Evolutionary conservation across 257 asterid genomes (phyloP).

Genomic region (Prunella vulgaris): DNA sequence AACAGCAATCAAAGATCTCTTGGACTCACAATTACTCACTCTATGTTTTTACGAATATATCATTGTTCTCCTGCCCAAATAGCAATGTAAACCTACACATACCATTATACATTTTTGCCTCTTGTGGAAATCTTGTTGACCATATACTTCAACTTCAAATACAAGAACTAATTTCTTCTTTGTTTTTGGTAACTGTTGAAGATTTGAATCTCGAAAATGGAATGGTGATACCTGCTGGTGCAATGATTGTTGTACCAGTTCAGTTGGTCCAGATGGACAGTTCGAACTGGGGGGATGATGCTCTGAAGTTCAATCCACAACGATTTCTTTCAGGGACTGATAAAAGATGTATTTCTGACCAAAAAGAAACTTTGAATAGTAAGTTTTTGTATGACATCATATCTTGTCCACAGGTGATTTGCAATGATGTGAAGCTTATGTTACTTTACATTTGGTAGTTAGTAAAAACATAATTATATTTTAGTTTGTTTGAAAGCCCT

Average conservation of each 20-base stretch:
- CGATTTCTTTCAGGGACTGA: constrained; percentile 33
- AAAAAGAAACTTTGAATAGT: constrained; percentile 24
- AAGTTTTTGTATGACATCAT: background rate
- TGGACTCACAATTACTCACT: background rate
- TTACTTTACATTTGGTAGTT: background rate
- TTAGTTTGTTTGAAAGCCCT: background rate
- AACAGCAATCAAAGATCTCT: background rate
- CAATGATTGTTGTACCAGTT: constrained; percentile 39
- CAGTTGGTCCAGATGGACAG: constrained; percentile 38
- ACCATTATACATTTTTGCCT: background rate
- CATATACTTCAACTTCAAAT: background rate
- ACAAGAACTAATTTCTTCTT: constrained; percentile 15
- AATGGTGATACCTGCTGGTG: constrained; percentile 39
- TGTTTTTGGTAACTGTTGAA: constrained; percentile 25
- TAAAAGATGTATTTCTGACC: constrained; percentile 13
- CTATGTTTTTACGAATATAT: background rate
- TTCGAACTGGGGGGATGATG: constrained; percentile 43
- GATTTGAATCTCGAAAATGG: constrained; percentile 37
- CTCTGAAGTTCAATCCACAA: constrained; percentile 35
- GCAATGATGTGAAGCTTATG: background rate
- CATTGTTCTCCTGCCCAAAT: background rate
- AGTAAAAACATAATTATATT: background rate
- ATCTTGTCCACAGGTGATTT: background rate
- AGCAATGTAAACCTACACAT: background rate
- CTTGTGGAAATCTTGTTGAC: constrained; percentile 2